Base-by-base conservation (phyloP, 371 early-diverging fungal genomes). In the Mucor saturninus region DNA sequence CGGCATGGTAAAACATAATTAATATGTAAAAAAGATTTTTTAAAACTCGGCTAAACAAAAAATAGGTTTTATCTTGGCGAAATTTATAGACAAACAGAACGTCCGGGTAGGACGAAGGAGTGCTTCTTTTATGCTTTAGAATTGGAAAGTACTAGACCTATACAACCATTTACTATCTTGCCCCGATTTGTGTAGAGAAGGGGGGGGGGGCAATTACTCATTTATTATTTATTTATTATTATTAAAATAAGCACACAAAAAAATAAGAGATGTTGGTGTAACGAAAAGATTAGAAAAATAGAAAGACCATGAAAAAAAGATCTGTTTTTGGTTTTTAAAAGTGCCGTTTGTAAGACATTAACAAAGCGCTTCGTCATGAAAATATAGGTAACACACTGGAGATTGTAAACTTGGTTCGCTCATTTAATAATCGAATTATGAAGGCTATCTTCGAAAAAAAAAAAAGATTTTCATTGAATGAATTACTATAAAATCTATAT, bases 111-210 rank as follows among this genome's bases (percentile, higher is more conserved):
- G 31, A 85, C 86, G 26, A 86, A 89, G 48, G 83, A 86, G 39
- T 90, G 89, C 57, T 73, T 88, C 39, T 81, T 87, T 64, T 91
- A 89, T 61, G 91, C 92, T 21, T 68, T 91, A 10, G 90, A 91
- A 59, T 77, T 92, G 28, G 89, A 89, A 59, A 73, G 65, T 32
- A 84, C 90, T 5, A 75, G 79, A 43, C 91, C 91, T 0, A 81
- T 87, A 35, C 80, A 87, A n/a, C 69, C 86, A 3, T 89, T 90
- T 63, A 69, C 72, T 8, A 59, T 82, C 2, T 74, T 89, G 32
- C 81, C 81, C 54, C 56, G 75, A n/a, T 71, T 63, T 58, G 61
- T 72, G 11, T 69, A 61, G 30, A 9, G 11, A 30, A 21, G 21
- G 21, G 21, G 21, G 0, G 1, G 21, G 21, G 21, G 21, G 0